Evolutionary conservation across 2,329 filamentous ascomycete species (phyloP), one percentile per base, ranked within the genome.

Genomic region (Pyrenophora seminiperda): DNA sequence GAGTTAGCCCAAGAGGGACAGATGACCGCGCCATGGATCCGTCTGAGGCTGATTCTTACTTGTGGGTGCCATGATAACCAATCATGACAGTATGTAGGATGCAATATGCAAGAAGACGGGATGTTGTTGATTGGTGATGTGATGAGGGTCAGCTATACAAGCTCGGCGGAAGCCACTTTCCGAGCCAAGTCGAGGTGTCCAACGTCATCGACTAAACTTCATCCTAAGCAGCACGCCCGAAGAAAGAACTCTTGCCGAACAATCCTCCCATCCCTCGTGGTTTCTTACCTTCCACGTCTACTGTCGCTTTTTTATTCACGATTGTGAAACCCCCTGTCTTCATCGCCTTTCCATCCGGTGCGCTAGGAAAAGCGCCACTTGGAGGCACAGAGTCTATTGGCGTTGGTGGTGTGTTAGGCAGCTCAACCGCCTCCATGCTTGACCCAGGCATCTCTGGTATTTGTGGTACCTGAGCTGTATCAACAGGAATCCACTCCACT

Each of bases 401-500:
- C 20, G 48, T 59, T 7, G 58, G 50, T 22, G 46, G 50, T 18
- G 29, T 48, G 14, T 47, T 52, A 4, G 62, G 54, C 30, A 68
- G 41, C 37, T 67, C 61, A 11, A 56, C 55, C 14, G 56, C 44
- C 15, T 54, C 57, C 18, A 47, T 50, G 18, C 44, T 58, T 15
- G 46, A 36, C 52, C 59, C 57, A 17, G 52, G 39, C 17, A 51
- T 38, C 43, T 51, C 43, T 42, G 43, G 11, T 43, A 19, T 46
- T 34, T 41, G 59, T 46, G 13, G 57, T 34, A 15, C 10, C 2
- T 59, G 57, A 40, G 11, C 55, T 22, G 22, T 32, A 4, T 56
- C 51, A 2, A 56, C 57, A 7, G 70, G 56, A 3, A 58, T 34
- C 70, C 70, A 73, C 7, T 72, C 67, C 0, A 74, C 69, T n/a